phyloP scores from a whole-genome alignment of 805 yeast genomes.

The Wickerhamiella sergipiensis region DNA sequence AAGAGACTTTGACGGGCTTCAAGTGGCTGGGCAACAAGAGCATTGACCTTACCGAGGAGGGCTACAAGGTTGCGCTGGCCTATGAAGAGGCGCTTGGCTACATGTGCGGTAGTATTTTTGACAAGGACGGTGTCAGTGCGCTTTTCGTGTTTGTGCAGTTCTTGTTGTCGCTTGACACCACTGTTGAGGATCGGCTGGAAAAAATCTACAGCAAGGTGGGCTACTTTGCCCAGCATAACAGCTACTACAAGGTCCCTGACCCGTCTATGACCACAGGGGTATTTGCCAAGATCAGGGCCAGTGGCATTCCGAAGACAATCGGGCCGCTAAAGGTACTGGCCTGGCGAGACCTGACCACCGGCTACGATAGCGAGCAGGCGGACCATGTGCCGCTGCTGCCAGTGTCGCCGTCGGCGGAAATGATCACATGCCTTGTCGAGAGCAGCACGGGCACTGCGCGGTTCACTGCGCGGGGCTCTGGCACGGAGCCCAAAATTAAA shows the following conservation, averaged over 20 bases:
- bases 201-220: slow-evolving; percentile 57
- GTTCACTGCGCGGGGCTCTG: slow-evolving; percentile 85
- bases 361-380: slow-evolving; percentile 57
- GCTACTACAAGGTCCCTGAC: slow-evolving; percentile 60
- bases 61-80: slow-evolving; percentile 69
- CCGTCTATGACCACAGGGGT: slow-evolving; percentile 37
- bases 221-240: slow-evolving; percentile 71
- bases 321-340: slow-evolving; percentile 43
- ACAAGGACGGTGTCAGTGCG: slow-evolving; percentile 87
- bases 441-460: slow-evolving; percentile 31
- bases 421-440: slow-evolving; percentile 57
- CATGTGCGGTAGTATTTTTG: slow-evolving; percentile 67
- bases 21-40: slow-evolving; percentile 95
- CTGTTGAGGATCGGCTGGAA: slow-evolving; percentile 39
- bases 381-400: slow-evolving; percentile 54
- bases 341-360: slow-evolving; percentile 79
- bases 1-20: slow-evolving; percentile 87
- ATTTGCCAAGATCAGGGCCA: slow-evolving; percentile 39
- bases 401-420: slow-evolving; percentile 58
- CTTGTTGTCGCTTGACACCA: slow-evolving; percentile 37
- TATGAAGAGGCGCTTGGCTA: slow-evolving; percentile 94
- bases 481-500: slow-evolving; percentile 91
- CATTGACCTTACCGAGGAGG: slow-evolving; percentile 49
- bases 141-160: slow-evolving; percentile 62
- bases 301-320: slow-evolving; percentile 32